Evolutionary conservation across 1,284 basidiomycete species (phyloP).

Genomic region (Sparassis latifolia): DNA sequence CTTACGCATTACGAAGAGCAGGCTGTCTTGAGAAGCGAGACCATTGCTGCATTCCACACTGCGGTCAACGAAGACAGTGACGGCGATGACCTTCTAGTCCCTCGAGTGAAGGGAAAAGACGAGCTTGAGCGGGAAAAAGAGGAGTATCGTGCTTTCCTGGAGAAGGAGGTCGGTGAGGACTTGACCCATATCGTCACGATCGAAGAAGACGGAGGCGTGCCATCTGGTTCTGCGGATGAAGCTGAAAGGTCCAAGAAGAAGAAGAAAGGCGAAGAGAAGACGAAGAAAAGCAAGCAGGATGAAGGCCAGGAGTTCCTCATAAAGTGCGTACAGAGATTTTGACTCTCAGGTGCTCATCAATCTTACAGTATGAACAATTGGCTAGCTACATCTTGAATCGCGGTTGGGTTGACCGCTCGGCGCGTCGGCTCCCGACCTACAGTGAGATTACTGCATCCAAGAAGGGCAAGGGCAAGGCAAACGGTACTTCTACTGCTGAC

Average conservation of each 20-base stretch:
- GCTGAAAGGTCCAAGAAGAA: slow-evolving; percentile 26
- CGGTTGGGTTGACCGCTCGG: slow-evolving; percentile 85
- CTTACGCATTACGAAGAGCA: slow-evolving; percentile 82
- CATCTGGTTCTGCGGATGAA: slow-evolving; percentile 8
- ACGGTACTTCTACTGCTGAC: slow-evolving; percentile 11
- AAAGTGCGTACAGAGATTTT: slow-evolving; percentile 51
- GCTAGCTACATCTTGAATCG: slow-evolving; percentile 88
- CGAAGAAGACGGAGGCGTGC: slow-evolving; percentile 28
- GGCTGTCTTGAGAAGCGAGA: slow-evolving; percentile 69
- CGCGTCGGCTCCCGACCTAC: slow-evolving; percentile 75
- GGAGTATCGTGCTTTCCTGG: slow-evolving; percentile 76
- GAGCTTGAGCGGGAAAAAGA: slow-evolving; percentile 71
- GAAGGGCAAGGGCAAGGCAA: slow-evolving; percentile 34
- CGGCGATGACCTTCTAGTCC: slow-evolving; percentile 61
- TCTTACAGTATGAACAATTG: no score
- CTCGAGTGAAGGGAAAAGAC: slow-evolving; percentile 72
- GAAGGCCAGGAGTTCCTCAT: slow-evolving; percentile 84
- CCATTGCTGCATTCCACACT: slow-evolving; percentile 74
- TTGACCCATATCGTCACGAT: slow-evolving; percentile 52
- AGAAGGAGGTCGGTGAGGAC: slow-evolving; percentile 79
- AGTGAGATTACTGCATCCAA: slow-evolving; percentile 57
- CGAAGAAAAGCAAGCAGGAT: slow-evolving; percentile 43
- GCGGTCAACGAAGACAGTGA: slow-evolving; percentile 45
- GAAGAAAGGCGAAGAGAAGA: slow-evolving; percentile 29
- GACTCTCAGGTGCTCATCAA: no score